phyloP scores from a whole-genome alignment of 495 filamentous ascomycete genomes.

The Aspergillus avenaceus region DNA sequence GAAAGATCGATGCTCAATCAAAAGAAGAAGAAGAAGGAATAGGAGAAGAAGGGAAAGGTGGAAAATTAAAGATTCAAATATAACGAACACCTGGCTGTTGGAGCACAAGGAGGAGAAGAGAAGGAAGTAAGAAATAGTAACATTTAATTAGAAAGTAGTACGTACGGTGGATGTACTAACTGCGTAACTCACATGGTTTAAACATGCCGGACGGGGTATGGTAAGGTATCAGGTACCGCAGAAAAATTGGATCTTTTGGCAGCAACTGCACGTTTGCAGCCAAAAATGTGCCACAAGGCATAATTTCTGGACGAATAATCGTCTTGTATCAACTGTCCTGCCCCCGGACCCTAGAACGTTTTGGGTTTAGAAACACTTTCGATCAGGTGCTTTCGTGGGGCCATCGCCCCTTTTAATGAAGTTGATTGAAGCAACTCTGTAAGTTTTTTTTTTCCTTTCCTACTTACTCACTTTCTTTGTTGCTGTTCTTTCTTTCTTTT shows the following conservation, averaged over 20 bases:
- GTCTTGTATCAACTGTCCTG: neutral
- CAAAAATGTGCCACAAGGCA: neutral
- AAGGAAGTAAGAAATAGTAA: constrained; percentile 10
- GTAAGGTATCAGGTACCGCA: neutral
- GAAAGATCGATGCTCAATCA: constrained; percentile 4
- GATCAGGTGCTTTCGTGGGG: constrained; percentile 1
- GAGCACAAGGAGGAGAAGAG: neutral
- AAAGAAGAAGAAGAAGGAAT: constrained; percentile 20
- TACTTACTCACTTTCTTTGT: too few relatives aligned
- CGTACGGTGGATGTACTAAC: neutral
- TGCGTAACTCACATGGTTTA: neutral
- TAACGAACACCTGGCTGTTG: neutral
- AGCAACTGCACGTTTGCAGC: neutral
- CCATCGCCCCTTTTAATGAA: neutral
- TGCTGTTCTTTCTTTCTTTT: too few relatives aligned
- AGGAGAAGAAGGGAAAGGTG: constrained; percentile 17
- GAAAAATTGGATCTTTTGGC: neutral
- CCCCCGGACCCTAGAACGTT: neutral
- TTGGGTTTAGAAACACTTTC: neutral
- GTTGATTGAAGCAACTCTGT: neutral
- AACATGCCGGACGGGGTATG: neutral
- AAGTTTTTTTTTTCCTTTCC: too few relatives aligned
- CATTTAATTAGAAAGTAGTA: too few relatives aligned
- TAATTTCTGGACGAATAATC: neutral
- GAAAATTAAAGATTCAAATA: constrained; percentile 9